Evolutionary conservation across 768 basidiomycete genomes (phyloP), one percentile per base, ranked within the genome.

Genomic region (Suillus subalutaceus): DNA sequence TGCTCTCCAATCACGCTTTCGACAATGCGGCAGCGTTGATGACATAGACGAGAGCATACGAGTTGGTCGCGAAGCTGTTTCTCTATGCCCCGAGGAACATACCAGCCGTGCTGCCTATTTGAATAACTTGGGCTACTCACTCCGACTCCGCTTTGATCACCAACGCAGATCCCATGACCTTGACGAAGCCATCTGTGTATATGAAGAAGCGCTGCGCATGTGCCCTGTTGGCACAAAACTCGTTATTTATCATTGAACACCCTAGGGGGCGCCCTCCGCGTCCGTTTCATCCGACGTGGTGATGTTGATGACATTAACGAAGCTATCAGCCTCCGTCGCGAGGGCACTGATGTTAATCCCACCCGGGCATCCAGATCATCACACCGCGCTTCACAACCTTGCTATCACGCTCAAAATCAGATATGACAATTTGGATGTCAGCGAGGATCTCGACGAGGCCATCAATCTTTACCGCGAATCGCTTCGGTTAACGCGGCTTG

Each of bases 71-170:
- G 50, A 52, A 30, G 50, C 15, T 2, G 7, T 30, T 16, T 52
- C 15, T 52, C 50, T 52, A 13, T 52, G 50, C 2, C 15, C 26
- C 3, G 26, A 52, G 26, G 26, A 3, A 30, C 50, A 52, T 52
- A 0, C 26, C 3, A 4, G 16, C 1, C 26, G 3, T 16, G 26
- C 0, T 16, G 0, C 0, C 6, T 52, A 52, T 12, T 4, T 30
- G 26, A 30, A 52, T 4, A 30, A 16, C 26, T 30, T 30, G 15
- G 26, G 15, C 7, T 0, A 2, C 1, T 52, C 15, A 52, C 26
- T 52, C 15, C 6, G 3, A 2, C 3, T 1, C 16, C 50, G 50
- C 26, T 52, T 52, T 7, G 6, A 8, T 16, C 26, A 52, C 15
- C 50, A 52, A 30, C 7, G 50, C 6, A 52, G 4, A 8, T 16